These are phyloP conservation scores for Epichloe sp. DNA, from an alignment of 2,329 filamentous ascomycete genomes.

Conservation along the genomic window DNA sequence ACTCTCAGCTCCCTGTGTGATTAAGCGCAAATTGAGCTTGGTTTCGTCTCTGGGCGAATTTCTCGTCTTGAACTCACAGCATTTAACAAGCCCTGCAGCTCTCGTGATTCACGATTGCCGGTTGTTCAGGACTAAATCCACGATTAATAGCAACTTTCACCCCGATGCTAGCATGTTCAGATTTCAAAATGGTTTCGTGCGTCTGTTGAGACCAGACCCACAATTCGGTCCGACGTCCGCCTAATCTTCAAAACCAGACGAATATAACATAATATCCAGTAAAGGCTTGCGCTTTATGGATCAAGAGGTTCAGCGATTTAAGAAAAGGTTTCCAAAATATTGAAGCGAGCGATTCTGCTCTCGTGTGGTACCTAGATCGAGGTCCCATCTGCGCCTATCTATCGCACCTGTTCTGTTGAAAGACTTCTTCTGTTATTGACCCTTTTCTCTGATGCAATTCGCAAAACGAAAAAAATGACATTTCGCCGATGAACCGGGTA, in stretches of 20 bases:
- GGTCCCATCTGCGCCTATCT: background rate
- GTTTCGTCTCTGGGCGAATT: no score
- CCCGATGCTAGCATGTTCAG: no score
- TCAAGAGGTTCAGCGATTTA: background rate
- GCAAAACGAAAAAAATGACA: conserved; percentile 54
- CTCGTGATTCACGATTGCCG: no score
- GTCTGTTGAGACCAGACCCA: background rate
- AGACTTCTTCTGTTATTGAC: background rate
- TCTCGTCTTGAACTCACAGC: no score
- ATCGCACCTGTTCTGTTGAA: background rate
- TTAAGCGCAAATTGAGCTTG: no score
- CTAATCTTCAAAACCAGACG: background rate
- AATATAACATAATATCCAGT: no score
- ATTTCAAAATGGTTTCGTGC: background rate
- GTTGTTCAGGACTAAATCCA: no score
- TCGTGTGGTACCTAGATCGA: background rate
- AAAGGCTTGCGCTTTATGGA: no score
- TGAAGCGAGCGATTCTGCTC: background rate
- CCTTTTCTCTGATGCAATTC: background rate
- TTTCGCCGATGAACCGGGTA: conserved; percentile 45
- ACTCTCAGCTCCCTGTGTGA: no score
- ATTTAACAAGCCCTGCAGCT: no score
- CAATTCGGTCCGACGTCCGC: background rate
- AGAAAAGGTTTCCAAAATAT: no score
- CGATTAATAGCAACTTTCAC: no score